Conservation (phyloP, 345 rosid species). For the Citrus mangshanensis region DNA sequence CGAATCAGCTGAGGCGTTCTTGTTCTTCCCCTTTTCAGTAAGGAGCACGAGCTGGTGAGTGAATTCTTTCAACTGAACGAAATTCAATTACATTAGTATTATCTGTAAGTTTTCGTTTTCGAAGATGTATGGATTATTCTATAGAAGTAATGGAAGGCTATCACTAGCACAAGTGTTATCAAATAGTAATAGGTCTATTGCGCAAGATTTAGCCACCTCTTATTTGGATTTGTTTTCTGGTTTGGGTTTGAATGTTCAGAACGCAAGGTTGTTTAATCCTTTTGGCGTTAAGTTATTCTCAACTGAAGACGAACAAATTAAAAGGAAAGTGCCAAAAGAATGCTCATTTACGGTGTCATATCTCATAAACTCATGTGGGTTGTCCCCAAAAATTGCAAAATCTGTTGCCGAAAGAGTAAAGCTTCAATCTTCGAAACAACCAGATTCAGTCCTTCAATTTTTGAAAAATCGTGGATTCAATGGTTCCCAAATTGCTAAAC, state of each 20-base stretch:
- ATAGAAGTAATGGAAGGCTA: not conserved
- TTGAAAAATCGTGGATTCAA: conserved; percentile 3
- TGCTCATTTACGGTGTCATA: conserved; percentile 6
- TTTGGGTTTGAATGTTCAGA: not conserved
- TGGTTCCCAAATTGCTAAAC: conserved; percentile 3
- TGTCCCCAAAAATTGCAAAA: conserved; percentile 7
- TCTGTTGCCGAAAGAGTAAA: conserved; percentile 1
- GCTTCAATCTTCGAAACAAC: not conserved
- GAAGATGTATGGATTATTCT: not conserved
- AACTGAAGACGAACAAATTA: not conserved
- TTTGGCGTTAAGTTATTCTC: not conserved
- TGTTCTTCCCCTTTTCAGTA: no score
- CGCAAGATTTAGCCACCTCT: not conserved
- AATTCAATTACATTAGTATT: not conserved
- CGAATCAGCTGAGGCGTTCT: not conserved
- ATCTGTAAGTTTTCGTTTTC: not conserved
- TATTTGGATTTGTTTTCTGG: not conserved
- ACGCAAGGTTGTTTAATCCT: not conserved
- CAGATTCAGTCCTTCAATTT: not conserved
- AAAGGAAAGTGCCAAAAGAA: not conserved
- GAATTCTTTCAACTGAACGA: not conserved
- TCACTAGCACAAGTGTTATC: not conserved
- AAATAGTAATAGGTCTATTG: not conserved
- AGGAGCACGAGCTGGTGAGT: not conserved
- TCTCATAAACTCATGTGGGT: conserved; percentile 12